phyloP scores from a whole-genome alignment of 345 rosid genomes.

The Lepidium aucheri region DNA sequence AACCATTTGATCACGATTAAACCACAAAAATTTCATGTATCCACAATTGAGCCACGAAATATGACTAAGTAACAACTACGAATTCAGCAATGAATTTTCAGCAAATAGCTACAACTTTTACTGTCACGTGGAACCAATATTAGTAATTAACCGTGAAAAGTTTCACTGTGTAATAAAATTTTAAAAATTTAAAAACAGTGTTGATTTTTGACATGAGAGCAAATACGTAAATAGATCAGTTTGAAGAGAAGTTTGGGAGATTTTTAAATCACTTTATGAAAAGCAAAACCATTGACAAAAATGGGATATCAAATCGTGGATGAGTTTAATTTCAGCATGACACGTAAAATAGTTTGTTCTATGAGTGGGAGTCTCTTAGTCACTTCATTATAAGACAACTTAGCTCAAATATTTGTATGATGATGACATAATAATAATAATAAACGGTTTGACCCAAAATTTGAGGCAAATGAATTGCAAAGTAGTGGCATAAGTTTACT shows the following conservation, averaged over 20 bases:
- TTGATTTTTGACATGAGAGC: neutral
- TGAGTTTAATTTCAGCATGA: constrained; percentile 4
- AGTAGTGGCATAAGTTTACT: too few species aligned
- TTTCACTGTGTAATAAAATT: neutral
- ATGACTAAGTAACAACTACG: too few species aligned
- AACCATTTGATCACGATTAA: too few species aligned
- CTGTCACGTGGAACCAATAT: neutral
- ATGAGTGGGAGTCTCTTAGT: constrained; percentile 15
- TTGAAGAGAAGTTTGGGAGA: neutral
- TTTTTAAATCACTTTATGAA: neutral
- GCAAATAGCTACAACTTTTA: too few species aligned
- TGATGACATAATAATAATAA: neutral
- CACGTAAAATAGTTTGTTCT: constrained; percentile 11
- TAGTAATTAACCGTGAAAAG: neutral
- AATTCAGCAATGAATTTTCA: too few species aligned
- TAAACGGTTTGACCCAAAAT: neutral
- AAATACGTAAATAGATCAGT: neutral
- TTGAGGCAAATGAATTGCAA: neutral
- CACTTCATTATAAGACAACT: constrained; percentile 5
- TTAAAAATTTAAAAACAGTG: neutral
- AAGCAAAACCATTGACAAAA: constrained; percentile 9
- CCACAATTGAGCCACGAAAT: too few species aligned
- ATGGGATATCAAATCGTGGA: constrained; percentile 6
- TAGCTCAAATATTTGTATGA: neutral
- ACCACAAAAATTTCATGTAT: too few species aligned